Conservation (phyloP, 192 early-diverging fungal genomes). For the Rhizophlyctis rosea region DNA sequence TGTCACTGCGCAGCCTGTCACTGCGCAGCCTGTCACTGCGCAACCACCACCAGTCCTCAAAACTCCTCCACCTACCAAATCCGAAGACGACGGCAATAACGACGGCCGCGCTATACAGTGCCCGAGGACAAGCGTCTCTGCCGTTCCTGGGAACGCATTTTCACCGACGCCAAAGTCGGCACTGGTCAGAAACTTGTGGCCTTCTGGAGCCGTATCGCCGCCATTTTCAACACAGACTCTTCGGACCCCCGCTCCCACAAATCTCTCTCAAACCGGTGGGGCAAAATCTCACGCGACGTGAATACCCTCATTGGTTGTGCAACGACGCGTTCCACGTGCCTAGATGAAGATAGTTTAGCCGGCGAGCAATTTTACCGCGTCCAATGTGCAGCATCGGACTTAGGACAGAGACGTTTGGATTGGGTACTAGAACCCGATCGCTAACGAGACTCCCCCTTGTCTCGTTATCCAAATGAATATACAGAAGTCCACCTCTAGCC, state of each 20-base stretch:
- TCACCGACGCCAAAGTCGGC: neutral
- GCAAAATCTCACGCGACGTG: neutral
- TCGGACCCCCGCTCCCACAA: neutral
- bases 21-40: neutral
- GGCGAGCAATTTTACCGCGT: too few relatives aligned
- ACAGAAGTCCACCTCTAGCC: too few relatives aligned
- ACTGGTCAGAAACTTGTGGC: neutral
- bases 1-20: neutral
- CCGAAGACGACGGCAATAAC: neutral
- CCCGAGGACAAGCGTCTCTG: neutral
- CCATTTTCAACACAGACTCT: neutral
- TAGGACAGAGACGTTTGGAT: too few relatives aligned
- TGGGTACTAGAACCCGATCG: too few relatives aligned
- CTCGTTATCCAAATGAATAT: too few relatives aligned
- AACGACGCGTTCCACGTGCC: too few relatives aligned
- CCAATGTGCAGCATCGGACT: too few relatives aligned
- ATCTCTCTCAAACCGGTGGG: neutral
- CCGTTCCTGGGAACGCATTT: neutral
- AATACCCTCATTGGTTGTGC: neutral
- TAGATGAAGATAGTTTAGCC: too few relatives aligned
- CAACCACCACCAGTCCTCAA: neutral
- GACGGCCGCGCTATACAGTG: neutral
- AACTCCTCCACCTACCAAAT: neutral
- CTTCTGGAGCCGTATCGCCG: neutral
- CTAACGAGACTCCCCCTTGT: too few relatives aligned